A percentile compares a stretch with the other conserved stretches of the same genome.
phyloP scores from a whole-genome alignment of 1,284 basidiomycete species.

The Trichosporon sp. region DNA sequence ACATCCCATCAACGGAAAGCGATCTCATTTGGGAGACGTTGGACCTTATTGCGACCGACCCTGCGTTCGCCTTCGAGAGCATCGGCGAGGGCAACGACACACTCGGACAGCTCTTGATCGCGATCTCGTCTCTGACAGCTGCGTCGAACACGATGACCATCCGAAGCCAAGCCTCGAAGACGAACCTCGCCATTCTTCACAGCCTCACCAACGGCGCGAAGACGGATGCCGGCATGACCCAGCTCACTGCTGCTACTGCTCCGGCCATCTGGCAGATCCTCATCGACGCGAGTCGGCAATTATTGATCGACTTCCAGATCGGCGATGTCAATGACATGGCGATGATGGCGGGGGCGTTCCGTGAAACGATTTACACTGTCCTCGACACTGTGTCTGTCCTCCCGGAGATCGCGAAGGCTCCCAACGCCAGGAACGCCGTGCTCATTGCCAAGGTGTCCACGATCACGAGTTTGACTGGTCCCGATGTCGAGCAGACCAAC shows the following conservation, averaged over 20 bases:
- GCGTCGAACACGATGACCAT: slow-evolving; percentile 25
- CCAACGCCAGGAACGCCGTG: slow-evolving; percentile 24
- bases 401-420: slow-evolving; percentile 23
- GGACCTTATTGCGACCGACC: slow-evolving; percentile 27
- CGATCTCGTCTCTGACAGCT: slow-evolving; percentile 27
- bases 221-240: slow-evolving; percentile 7
- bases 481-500: slow-evolving; percentile 34
- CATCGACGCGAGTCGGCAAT: slow-evolving; percentile 34
- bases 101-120: slow-evolving; percentile 20
- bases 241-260: slow-evolving; percentile 10
- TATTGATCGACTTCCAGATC: slow-evolving; percentile 34
- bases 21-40: slow-evolving; percentile 34
- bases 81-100: slow-evolving; percentile 20
- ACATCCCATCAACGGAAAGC: slow-evolving; percentile 18
- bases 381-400: slow-evolving; percentile 9
- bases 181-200: slow-evolving; percentile 25
- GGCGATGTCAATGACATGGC: slow-evolving; percentile 32
- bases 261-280: slow-evolving; percentile 31
- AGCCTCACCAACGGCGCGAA: slow-evolving; percentile 9
- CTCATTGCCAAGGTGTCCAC: slow-evolving; percentile 29
- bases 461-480: slow-evolving; percentile 24
- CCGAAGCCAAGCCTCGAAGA: slow-evolving; percentile 25
- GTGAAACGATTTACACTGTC: slow-evolving; percentile 22
- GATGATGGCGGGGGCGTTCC: slow-evolving; percentile 26
- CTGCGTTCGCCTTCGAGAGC: slow-evolving; percentile 26